Evolutionary conservation across 805 yeast genomes (phyloP).

Genomic region (Diddensiella transvaalensis): DNA sequence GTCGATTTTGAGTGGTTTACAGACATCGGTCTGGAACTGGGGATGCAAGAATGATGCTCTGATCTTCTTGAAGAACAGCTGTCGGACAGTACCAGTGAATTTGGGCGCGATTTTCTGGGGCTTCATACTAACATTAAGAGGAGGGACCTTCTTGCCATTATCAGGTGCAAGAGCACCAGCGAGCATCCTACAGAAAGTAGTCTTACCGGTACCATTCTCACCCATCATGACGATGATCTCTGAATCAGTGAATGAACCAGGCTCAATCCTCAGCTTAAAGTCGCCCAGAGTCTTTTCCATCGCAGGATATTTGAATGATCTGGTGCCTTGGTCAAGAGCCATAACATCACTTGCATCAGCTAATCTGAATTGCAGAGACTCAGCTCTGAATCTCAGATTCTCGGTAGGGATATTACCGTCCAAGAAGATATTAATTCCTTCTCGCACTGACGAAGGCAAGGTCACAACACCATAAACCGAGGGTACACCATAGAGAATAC

Average conservation of each 20-base stretch:
- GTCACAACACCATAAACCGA: slow-evolving; percentile 99
- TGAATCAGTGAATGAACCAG: slow-evolving; percentile 92
- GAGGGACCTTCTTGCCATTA: slow-evolving; percentile 72
- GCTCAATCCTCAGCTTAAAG: slow-evolving; percentile 75
- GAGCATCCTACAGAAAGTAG: slow-evolving; percentile 90
- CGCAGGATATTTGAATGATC: slow-evolving; percentile 71
- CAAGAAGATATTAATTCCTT: slow-evolving; percentile 96
- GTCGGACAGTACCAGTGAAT: slow-evolving; percentile 98
- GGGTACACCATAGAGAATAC: slow-evolving; percentile 97
- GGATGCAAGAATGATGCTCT: slow-evolving; percentile 92
- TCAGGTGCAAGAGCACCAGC: slow-evolving; percentile 94
- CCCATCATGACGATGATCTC: slow-evolving; percentile 99
- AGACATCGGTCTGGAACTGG: slow-evolving; percentile 97
- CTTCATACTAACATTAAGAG: slow-evolving; percentile 91
- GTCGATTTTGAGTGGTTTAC: slow-evolving; percentile 90
- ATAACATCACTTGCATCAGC: slow-evolving; percentile 82
- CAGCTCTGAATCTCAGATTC: slow-evolving; percentile 94
- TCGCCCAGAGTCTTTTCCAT: slow-evolving; percentile 95
- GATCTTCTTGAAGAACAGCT: slow-evolving; percentile 92
- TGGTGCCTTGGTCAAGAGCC: slow-evolving; percentile 78
- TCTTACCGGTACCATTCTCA: slow-evolving; percentile 99
- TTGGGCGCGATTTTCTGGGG: slow-evolving; percentile 99
- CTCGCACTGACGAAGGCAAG: slow-evolving; percentile 93
- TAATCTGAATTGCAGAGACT: slow-evolving; percentile 88
- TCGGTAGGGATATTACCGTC: slow-evolving; percentile 98